These are phyloP conservation scores for Patellaria atrata DNA, from an alignment of 495 filamentous ascomycete species.

Conservation along the genomic window DNA sequence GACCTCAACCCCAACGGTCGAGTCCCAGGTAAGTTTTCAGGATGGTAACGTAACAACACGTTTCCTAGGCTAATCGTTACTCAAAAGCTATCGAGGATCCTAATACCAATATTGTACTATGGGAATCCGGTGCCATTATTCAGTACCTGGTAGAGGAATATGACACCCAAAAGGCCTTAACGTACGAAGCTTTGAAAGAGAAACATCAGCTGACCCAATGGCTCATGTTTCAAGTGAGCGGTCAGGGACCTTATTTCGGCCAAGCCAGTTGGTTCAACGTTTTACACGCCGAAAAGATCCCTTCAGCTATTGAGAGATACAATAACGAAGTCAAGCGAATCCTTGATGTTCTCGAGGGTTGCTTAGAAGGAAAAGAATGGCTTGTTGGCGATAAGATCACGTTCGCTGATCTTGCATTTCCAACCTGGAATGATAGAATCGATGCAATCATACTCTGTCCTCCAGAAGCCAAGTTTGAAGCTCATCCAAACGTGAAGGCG, in stretches of 20 bases:
- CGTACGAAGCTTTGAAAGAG: conserved; percentile 5
- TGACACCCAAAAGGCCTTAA: conserved; percentile 12
- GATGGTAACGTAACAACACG: too few species aligned
- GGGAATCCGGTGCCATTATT: conserved; percentile 21
- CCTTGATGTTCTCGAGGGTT: conserved; percentile 10
- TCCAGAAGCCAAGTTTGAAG: neutral
- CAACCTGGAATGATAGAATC: neutral
- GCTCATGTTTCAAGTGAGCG: conserved; percentile 14
- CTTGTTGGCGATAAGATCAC: conserved; percentile 45
- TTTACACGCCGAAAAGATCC: conserved; percentile 13
- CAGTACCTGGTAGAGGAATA: conserved; percentile 17
- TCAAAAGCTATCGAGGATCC: neutral
- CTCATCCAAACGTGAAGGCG: neutral
- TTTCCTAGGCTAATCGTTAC: too few species aligned
- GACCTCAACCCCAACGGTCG: conserved; percentile 18
- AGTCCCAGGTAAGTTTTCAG: conserved; percentile 3
- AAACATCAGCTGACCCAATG: conserved; percentile 12
- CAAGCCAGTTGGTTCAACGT: conserved; percentile 12
- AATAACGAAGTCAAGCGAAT: conserved; percentile 9
- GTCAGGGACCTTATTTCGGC: conserved; percentile 19
- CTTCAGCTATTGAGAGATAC: conserved; percentile 10
- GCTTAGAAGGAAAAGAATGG: conserved; percentile 6
- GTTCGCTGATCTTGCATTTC: conserved; percentile 45
- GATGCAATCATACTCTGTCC: neutral
- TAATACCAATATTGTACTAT: conserved; percentile 16